Evolutionary conservation across 495 filamentous ascomycete species (phyloP).

Genomic region (Penicillium herquei): DNA sequence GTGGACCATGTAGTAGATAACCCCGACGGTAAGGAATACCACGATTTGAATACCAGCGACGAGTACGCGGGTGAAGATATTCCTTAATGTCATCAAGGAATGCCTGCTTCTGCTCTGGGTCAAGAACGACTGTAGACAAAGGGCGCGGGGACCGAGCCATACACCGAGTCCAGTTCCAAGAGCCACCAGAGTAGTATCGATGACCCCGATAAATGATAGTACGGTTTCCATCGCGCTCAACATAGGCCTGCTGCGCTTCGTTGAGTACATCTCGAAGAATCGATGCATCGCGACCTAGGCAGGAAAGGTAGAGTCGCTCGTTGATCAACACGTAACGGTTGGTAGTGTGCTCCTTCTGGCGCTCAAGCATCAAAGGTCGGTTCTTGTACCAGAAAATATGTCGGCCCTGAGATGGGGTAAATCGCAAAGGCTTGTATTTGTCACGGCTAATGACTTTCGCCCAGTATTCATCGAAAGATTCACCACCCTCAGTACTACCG

Average conservation of each 20-base stretch:
- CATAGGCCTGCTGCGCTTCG: slow-evolving; percentile 59
- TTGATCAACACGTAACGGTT: slow-evolving; percentile 34
- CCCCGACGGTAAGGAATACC: slow-evolving; percentile 54
- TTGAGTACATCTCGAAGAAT: slow-evolving; percentile 64
- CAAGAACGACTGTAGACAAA: slow-evolving; percentile 81
- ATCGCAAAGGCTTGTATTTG: slow-evolving; percentile 60
- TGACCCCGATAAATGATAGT: slow-evolving; percentile 66
- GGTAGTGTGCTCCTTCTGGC: slow-evolving; percentile 34
- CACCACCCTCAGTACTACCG: background rate
- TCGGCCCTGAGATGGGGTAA: slow-evolving; percentile 62
- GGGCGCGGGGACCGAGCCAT: slow-evolving; percentile 71
- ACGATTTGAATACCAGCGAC: slow-evolving; percentile 74
- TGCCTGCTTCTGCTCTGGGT: slow-evolving; percentile 66
- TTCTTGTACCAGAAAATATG: slow-evolving; percentile 67
- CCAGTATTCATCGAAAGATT: slow-evolving; percentile 44
- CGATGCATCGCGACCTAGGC: slow-evolving; percentile 63
- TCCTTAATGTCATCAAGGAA: slow-evolving; percentile 83
- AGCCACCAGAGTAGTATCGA: slow-evolving; percentile 20
- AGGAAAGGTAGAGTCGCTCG: slow-evolving; percentile 63
- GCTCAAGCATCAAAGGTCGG: slow-evolving; percentile 54
- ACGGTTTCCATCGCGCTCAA: slow-evolving; percentile 58
- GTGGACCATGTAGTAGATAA: slow-evolving; percentile 48
- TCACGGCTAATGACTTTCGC: slow-evolving; percentile 42
- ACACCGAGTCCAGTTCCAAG: slow-evolving; percentile 60
- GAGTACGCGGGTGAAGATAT: slow-evolving; percentile 72